phyloP scores from a whole-genome alignment of 306 rosid species.

The Ormosia semicastrata region DNA sequence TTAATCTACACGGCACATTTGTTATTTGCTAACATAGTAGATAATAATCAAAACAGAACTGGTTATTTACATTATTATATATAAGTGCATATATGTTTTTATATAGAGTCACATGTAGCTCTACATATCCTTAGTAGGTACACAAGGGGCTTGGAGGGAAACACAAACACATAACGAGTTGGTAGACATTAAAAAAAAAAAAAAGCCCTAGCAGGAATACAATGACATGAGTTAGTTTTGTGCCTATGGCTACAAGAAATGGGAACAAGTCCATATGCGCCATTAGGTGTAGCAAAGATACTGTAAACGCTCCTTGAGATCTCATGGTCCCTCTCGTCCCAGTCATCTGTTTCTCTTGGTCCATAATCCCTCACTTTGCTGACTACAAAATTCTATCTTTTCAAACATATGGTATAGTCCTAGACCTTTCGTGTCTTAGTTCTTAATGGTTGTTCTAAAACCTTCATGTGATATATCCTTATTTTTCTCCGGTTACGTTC shows the following conservation, averaged over 20 bases:
- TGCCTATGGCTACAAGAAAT: neutral
- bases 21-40: slow-evolving; percentile 1
- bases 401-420: slow-evolving; percentile 28
- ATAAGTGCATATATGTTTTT: neutral
- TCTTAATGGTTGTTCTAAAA: slow-evolving; percentile 31
- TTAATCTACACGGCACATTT: neutral
- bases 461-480: slow-evolving; percentile 46
- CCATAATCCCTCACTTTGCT: slow-evolving; percentile 5
- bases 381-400: slow-evolving; percentile 14
- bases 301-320: slow-evolving; percentile 15
- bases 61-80: neutral
- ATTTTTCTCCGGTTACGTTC: slow-evolving; percentile 11
- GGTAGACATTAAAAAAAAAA: too few relatives aligned
- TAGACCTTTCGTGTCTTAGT: slow-evolving; percentile 45
- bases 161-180: slow-evolving; percentile 31
- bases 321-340: slow-evolving; percentile 32
- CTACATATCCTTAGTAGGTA: slow-evolving; percentile 27
- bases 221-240: slow-evolving; percentile 34
- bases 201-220: too few relatives aligned
- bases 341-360: neutral
- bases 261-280: slow-evolving; percentile 43
- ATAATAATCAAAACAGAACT: neutral
- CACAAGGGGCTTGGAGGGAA: slow-evolving; percentile 20
- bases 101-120: neutral
- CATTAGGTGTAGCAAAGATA: slow-evolving; percentile 43